phyloP scores from a whole-genome alignment of 2,329 filamentous ascomycete species.

The Lasiodiplodia citricola region DNA sequence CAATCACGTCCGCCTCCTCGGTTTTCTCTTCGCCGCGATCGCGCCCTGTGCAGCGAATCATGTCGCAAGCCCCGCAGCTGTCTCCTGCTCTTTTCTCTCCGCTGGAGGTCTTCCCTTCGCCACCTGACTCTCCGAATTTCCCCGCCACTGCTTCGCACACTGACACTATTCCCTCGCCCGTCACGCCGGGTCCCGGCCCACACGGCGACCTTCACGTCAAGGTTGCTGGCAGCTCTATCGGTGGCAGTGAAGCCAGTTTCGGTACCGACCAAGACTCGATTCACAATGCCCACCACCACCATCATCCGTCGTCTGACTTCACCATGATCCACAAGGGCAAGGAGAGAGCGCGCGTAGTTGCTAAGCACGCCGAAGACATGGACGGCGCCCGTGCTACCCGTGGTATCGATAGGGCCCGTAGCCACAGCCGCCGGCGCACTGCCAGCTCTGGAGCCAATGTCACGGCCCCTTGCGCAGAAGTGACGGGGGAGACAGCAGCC shows the following conservation, averaged over 20 bases:
- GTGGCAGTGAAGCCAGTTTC: slow-evolving; percentile 38
- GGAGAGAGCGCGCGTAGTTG: not conserved
- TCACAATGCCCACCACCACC: slow-evolving; percentile 1
- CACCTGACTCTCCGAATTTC: slow-evolving; percentile 32
- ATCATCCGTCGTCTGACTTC: not conserved
- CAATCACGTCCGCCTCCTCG: slow-evolving; percentile 33
- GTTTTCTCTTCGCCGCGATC: slow-evolving; percentile 39
- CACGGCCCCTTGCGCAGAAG: slow-evolving; percentile 29
- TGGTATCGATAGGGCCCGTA: slow-evolving; percentile 2
- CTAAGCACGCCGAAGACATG: not conserved
- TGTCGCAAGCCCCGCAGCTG: slow-evolving; percentile 13
- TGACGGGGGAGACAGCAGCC: not conserved
- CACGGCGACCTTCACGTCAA: slow-evolving; percentile 39
- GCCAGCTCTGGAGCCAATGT: slow-evolving; percentile 42
- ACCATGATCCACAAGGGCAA: slow-evolving; percentile 5
- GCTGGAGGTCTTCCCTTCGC: slow-evolving; percentile 37
- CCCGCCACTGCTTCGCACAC: slow-evolving; percentile 17
- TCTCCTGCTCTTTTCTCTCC: slow-evolving; percentile 37
- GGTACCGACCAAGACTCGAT: slow-evolving; percentile 28
- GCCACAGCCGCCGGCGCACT: slow-evolving; percentile 41
- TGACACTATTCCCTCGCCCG: slow-evolving; percentile 39
- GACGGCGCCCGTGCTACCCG: not conserved
- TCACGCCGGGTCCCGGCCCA: slow-evolving; percentile 40
- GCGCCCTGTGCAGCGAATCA: slow-evolving; percentile 4
- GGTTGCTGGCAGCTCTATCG: slow-evolving; percentile 35